Conservation (phyloP, 2,329 filamentous ascomycete genomes). For the Golovinomyces cichoracearum region DNA sequence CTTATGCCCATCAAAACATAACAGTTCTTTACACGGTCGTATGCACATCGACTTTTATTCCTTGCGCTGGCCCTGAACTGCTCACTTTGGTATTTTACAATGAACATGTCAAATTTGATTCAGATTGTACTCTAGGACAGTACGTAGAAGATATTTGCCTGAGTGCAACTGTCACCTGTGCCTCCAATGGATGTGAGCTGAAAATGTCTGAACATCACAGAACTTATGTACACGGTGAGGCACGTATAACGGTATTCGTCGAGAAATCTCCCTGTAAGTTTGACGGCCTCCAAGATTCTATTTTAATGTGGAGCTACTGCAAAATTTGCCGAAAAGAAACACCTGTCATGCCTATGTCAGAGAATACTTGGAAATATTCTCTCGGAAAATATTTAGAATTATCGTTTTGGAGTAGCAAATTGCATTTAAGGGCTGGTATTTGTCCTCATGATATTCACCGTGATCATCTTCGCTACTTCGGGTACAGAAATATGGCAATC, state of each 20-base stretch:
- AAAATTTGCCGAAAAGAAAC: conserved; percentile 80
- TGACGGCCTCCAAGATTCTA: conserved; percentile 41
- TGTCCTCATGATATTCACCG: conserved; percentile 83
- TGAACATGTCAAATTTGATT: conserved; percentile 49
- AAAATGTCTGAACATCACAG: conserved; percentile 81
- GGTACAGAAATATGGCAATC: conserved; percentile 59
- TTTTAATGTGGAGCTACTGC: conserved; percentile 95
- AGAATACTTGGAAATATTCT: conserved; percentile 90
- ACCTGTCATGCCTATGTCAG: conserved; percentile 70
- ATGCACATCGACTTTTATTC: conserved; percentile 78
- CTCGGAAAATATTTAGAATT: conserved; percentile 97
- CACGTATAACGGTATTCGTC: conserved; percentile 73
- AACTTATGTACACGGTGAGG: conserved; percentile 90
- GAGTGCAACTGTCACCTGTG: conserved; percentile 50
- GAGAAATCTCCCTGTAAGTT: conserved; percentile 45
- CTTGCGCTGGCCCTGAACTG: conserved; percentile 75
- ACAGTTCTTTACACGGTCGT: conserved; percentile 83
- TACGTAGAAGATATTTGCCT: conserved; percentile 80
- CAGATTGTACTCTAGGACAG: conserved; percentile 79
- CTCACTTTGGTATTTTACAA: conserved; percentile 83
- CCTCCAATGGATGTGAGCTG: conserved; percentile 60
- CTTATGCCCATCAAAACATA: conserved; percentile 87
- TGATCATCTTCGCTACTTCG: conserved; percentile 82
- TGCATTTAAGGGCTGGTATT: conserved; percentile 45
- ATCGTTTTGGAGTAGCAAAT: conserved; percentile 74